Evolutionary conservation across 176 grass and related monocot genomes (phyloP), one percentile per base, ranked within the genome.

Genomic region (Dendrocalamus sinicus): DNA sequence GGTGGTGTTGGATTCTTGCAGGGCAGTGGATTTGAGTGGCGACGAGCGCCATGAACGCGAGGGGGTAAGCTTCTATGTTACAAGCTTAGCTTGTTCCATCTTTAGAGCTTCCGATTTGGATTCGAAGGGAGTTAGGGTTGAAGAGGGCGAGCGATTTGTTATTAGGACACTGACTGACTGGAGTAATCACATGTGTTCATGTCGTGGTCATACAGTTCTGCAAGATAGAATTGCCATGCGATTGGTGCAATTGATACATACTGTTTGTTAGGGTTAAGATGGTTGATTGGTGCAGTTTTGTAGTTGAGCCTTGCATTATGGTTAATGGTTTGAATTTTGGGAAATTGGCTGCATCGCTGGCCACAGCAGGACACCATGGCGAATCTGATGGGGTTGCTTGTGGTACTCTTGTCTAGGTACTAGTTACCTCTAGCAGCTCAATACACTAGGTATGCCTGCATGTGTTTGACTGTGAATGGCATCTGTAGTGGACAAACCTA

Each of bases 31-130:
- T 69, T 37, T 37, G 58, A 30, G 12, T n/a, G 4, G 40, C 26
- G 80, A 23, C 47, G 46, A 73, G 24, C 77, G 61, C 82, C 77
- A 93, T 91, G 93, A 95, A 92, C 77, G 32, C 91, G 39, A 91
- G 93, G 73, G 85, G 93, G 93, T 93, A 84, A 83, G 86, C 45
- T 65, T 73, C 46, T 20, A 1, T 8, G 35, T 17, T 17, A 0
- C 67, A 0, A 0, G 54, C 53, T 6, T 30, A 30, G 28, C 28
- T 30, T 30, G 28, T 30, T 30, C 28, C 28, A 30, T 30, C 28
- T 30, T 39, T 69, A 22, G 0, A 66, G 62, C 20, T 73, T 72
- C 46, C 4, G 13, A 70, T 87, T 80, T 78, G 16, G 5, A 30
- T 58, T 72, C 48, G 73, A n/a, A 30, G 67, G 47, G 73, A 72